These are phyloP conservation scores for Candida anglica DNA, from an alignment of 805 yeast species.

Conservation along the genomic window DNA sequence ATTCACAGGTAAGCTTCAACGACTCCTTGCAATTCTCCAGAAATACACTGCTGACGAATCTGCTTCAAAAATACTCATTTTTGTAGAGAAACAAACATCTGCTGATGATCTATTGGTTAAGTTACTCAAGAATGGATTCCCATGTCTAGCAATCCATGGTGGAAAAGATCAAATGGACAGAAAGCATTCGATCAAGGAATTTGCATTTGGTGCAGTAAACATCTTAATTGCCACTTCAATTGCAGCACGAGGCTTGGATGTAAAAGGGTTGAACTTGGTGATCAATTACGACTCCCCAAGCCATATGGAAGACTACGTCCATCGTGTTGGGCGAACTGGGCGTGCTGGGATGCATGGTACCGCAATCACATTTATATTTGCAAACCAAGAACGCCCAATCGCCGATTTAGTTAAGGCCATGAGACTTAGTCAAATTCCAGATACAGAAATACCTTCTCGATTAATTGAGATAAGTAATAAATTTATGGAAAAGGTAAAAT, in stretches of 20 bases:
- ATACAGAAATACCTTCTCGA: conserved; percentile 45
- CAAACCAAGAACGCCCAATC: conserved; percentile 60
- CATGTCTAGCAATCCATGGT: conserved; percentile 78
- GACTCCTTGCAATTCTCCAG: conserved; percentile 54
- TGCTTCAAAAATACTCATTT: conserved; percentile 61
- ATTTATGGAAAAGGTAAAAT: conserved; percentile 58
- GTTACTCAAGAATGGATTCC: conserved; percentile 49
- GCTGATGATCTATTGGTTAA: conserved; percentile 70
- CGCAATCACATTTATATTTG: conserved; percentile 57
- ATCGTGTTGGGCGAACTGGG: conserved; percentile 94
- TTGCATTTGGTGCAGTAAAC: conserved; percentile 52
- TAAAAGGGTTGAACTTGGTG: conserved; percentile 77
- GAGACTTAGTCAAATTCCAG: conserved; percentile 46
- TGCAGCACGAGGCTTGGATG: conserved; percentile 93
- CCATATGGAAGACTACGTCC: conserved; percentile 93
- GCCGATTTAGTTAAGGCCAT: conserved; percentile 69
- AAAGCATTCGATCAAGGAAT: conserved; percentile 66
- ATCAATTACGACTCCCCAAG: conserved; percentile 71
- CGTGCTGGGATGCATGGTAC: conserved; percentile 78
- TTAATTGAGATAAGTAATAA: conserved; percentile 46
- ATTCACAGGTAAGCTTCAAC: conserved; percentile 43
- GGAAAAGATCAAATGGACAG: conserved; percentile 88
- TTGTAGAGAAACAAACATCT: conserved; percentile 83
- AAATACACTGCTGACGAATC: conserved; percentile 26
- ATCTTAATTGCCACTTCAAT: conserved; percentile 88